A percentile compares a stretch with the other conserved stretches of the same genome.
These are phyloP conservation scores for Xanthoconium separans DNA, from an alignment of 1,284 basidiomycete genomes.

Conservation along the genomic window DNA sequence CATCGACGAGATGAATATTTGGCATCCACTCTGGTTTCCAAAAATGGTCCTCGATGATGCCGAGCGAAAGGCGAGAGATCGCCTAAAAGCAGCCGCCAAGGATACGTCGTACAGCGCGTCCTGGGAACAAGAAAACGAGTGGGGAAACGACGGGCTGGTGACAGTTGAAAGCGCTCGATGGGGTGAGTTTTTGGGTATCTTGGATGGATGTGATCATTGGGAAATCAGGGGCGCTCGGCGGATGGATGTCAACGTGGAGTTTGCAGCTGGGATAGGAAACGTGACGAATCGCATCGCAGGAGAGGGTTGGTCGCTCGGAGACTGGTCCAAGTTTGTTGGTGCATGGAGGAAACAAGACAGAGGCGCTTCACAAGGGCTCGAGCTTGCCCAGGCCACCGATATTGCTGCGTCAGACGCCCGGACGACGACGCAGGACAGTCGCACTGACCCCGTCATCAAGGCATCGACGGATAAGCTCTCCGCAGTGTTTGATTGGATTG, in stretches of 20 bases:
- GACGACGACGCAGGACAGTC: conserved; percentile 29
- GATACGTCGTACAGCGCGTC: conserved; percentile 9
- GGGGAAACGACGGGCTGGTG: conserved; percentile 96
- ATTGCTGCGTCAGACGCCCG: conserved; percentile 7
- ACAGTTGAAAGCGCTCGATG: conserved; percentile 86
- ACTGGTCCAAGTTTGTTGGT: conserved; percentile 61
- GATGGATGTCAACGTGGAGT: conserved; percentile 60
- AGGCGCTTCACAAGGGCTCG: conserved; percentile 11
- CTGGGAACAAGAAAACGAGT: conserved; percentile 54
- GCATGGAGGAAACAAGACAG: conserved; percentile 58
- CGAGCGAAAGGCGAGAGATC: conserved; percentile 54
- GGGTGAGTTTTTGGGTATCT: conserved; percentile 90
- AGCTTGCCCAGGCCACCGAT: conserved; percentile 21
- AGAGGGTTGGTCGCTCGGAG: conserved; percentile 57
- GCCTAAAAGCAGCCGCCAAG: conserved; percentile 30
- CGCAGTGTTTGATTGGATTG: conserved; percentile 72
- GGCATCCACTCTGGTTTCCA: conserved; percentile 97
- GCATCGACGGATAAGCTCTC: conserved; percentile 70
- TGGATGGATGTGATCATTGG: conserved; percentile 97
- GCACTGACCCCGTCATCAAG: conserved; percentile 59
- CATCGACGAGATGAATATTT: conserved; percentile 68
- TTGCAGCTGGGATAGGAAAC: conserved; percentile 43
- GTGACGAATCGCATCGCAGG: conserved; percentile 28
- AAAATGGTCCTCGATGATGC: conserved; percentile 89
- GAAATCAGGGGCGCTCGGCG: conserved; percentile 84